Conservation (phyloP, 352 stramenopile species). For the Phytopythium delawarense region DNA sequence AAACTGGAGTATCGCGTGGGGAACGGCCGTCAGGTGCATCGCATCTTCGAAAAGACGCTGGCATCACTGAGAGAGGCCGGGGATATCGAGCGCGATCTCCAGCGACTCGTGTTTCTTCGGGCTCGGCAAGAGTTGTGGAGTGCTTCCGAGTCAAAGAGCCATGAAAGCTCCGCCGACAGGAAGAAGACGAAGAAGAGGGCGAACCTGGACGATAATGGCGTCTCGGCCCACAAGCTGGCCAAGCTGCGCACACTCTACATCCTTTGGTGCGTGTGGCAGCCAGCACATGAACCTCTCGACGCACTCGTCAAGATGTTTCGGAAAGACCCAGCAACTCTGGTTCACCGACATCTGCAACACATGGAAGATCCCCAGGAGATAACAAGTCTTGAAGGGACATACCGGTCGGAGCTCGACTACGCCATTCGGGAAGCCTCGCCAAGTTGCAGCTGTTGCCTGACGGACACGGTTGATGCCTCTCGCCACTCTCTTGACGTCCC, state of each 20-base stretch:
- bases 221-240: not conserved
- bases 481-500: not conserved
- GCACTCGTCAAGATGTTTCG: constrained; percentile 29
- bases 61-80: constrained; percentile 14
- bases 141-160: not conserved
- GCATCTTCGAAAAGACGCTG: constrained; percentile 59
- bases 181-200: constrained; percentile 1
- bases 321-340: constrained; percentile 15
- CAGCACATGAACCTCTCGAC: constrained; percentile 27
- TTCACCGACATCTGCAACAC: constrained; percentile 14
- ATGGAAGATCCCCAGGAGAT: not conserved
- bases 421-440: not conserved
- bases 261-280: constrained; percentile 34
- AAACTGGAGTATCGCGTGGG: constrained; percentile 40
- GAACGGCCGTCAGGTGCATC: constrained; percentile 38
- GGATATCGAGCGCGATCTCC: constrained; percentile 18
- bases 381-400: not conserved
- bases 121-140: constrained; percentile 20
- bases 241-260: constrained; percentile 27
- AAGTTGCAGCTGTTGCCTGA: not conserved
- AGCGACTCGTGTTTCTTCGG: constrained; percentile 56
- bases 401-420: not conserved
- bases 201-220: no score
- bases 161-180: not conserved
- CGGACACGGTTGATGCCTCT: not conserved